Percentiles rank a stretch among this genome's conserved stretches.
Evolutionary conservation across 2,329 filamentous ascomycete genomes (phyloP).

Genomic region (Cladophialophora yegresii): DNA sequence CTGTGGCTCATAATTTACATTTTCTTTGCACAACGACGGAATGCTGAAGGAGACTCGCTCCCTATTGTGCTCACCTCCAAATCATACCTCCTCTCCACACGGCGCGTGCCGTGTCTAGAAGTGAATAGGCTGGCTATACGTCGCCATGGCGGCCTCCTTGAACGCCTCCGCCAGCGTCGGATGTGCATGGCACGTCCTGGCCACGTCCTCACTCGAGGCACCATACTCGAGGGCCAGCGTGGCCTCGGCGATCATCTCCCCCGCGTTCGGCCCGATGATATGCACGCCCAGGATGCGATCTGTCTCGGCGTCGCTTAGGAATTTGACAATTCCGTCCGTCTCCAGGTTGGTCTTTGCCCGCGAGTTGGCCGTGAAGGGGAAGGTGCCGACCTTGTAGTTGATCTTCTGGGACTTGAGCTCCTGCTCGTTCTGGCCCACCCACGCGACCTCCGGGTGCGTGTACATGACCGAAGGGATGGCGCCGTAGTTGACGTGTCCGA

Average conservation of each 20-base stretch:
- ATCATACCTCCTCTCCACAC: neutral
- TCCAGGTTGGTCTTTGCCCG: constrained; percentile 98
- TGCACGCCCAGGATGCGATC: constrained; percentile 93
- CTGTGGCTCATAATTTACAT: too few relatives aligned
- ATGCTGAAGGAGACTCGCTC: neutral
- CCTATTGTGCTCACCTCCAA: neutral
- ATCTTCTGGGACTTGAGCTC: constrained; percentile 87
- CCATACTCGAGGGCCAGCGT: constrained; percentile 95
- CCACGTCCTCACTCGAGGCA: constrained; percentile 91
- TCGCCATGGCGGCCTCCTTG: constrained; percentile 99
- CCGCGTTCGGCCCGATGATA: constrained; percentile 93
- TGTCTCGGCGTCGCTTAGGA: constrained; percentile 93
- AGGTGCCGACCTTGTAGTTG: constrained; percentile 89
- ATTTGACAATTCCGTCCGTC: constrained; percentile 94
- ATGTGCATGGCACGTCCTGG: constrained; percentile 93
- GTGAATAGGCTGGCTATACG: constrained; percentile 93
- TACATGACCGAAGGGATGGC: constrained; percentile 99
- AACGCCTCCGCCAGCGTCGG: constrained; percentile 95
- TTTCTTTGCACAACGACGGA: too few relatives aligned
- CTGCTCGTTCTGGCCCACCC: constrained; percentile 97
- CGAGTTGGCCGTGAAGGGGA: constrained; percentile 98
- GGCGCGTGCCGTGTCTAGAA: constrained; percentile 59
- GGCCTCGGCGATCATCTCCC: constrained; percentile 99
- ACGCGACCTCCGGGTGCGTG: constrained; percentile 96
- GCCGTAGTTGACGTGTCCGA: constrained; percentile 98